A percentile compares a stretch with the other conserved stretches of the same genome.
These are phyloP conservation scores for Suillus decipiens DNA, from an alignment of 768 basidiomycete species.

Conservation along the genomic window DNA sequence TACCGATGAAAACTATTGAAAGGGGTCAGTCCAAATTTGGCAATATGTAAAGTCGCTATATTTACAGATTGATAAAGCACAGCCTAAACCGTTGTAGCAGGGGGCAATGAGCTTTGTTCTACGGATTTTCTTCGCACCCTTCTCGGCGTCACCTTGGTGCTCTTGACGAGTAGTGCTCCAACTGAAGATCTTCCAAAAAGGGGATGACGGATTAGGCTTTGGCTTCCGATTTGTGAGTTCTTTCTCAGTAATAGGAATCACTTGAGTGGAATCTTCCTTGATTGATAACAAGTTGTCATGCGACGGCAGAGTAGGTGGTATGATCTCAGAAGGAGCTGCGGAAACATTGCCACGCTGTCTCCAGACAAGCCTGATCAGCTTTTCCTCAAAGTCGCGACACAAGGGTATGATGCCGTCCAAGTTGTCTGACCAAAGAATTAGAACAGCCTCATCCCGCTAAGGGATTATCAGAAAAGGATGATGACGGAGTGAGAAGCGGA, in stretches of 20 bases:
- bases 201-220: background rate
- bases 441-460: conserved; percentile 80
- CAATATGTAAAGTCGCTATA: conserved; percentile 13
- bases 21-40: conserved; percentile 9
- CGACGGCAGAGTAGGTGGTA: conserved; percentile 51
- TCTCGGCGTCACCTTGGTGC: conserved; percentile 51
- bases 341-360: conserved; percentile 41
- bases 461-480: conserved; percentile 3
- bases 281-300: conserved; percentile 55
- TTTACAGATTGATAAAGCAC: conserved; percentile 67
- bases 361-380: conserved; percentile 85
- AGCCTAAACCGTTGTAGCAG: conserved; percentile 69
- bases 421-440: conserved; percentile 85
- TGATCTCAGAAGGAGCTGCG: conserved; percentile 38
- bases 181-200: conserved; percentile 32
- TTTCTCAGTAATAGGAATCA: conserved; percentile 13
- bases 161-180: conserved; percentile 51
- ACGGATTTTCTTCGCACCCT: conserved; percentile 41
- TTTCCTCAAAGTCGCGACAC: conserved; percentile 72
- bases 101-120: conserved; percentile 69
- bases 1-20: conserved; percentile 64
- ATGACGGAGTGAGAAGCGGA: conserved; percentile 1
- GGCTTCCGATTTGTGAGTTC: background rate
- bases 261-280: conserved; percentile 24
- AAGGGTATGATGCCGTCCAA: conserved; percentile 77